Conservation (phyloP, 1,284 basidiomycete species). For the Trichosporon asahii region DNA sequence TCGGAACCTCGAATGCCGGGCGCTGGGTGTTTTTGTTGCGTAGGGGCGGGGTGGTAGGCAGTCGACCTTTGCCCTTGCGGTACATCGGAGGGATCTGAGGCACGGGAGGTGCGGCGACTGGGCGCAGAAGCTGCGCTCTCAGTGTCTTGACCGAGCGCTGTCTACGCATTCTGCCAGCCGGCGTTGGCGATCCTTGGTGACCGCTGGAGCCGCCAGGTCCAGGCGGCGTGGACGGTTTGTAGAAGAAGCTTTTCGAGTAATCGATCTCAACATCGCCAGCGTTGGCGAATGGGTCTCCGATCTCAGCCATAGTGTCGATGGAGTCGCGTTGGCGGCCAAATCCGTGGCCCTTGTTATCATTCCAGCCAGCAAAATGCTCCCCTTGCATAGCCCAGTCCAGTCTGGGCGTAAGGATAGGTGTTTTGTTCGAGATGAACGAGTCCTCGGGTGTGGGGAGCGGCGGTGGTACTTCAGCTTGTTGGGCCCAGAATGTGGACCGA, state of each 20-base stretch:
- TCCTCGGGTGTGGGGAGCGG: not conserved
- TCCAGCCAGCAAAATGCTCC: slow-evolving; percentile 44
- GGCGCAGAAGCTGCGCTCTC: slow-evolving; percentile 39
- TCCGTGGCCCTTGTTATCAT: slow-evolving; percentile 13
- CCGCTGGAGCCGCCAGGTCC: slow-evolving; percentile 2
- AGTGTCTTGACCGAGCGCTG: slow-evolving; percentile 49
- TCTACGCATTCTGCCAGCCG: slow-evolving; percentile 12
- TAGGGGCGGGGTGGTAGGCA: slow-evolving; percentile 12
- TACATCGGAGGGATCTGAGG: slow-evolving; percentile 38
- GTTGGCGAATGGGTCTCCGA: slow-evolving; percentile 20
- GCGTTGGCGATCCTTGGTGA: not conserved
- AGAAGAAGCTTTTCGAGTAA: slow-evolving; percentile 52
- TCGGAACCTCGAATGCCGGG: slow-evolving; percentile 28
- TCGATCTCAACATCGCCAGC: slow-evolving; percentile 30
- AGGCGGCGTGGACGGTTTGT: slow-evolving; percentile 49
- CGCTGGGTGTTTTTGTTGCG: slow-evolving; percentile 9
- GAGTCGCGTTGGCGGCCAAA: slow-evolving; percentile 11
- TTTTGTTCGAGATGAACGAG: slow-evolving; percentile 6
- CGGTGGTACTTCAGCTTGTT: not conserved
- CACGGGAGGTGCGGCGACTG: slow-evolving; percentile 39
- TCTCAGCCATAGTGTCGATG: slow-evolving; percentile 20
- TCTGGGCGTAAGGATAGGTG: slow-evolving; percentile 35
- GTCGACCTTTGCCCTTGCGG: slow-evolving; percentile 14
- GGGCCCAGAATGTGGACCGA: slow-evolving; percentile 29
- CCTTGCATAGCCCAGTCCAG: slow-evolving; percentile 42